These are phyloP conservation scores for Ophiostoma himal-ulmi DNA, from an alignment of 2,329 filamentous ascomycete genomes.

Conservation along the genomic window DNA sequence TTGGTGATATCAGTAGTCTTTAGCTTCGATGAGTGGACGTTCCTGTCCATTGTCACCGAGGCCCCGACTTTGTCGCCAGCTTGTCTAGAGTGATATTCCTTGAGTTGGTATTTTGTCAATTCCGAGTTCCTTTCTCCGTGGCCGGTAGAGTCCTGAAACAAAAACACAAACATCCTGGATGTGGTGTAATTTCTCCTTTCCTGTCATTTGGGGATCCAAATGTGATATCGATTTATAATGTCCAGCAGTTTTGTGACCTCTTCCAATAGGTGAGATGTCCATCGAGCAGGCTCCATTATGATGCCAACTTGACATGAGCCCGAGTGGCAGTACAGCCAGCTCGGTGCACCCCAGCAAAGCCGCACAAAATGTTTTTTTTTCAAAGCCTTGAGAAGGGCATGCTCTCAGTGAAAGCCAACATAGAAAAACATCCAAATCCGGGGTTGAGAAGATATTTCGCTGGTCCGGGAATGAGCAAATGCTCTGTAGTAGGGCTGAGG, in stretches of 20 bases:
- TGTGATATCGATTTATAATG: not conserved
- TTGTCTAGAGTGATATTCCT: not conserved
- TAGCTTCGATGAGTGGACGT: not conserved
- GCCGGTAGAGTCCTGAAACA: not conserved
- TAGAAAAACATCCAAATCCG: not conserved
- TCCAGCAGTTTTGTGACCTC: not conserved
- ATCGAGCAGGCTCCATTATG: not conserved
- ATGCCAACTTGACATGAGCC: constrained; percentile 14
- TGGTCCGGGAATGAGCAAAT: not conserved
- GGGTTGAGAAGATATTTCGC: not conserved
- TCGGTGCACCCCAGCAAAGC: not conserved
- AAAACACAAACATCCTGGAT: not conserved
- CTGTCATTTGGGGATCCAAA: not conserved
- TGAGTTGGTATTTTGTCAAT: not conserved
- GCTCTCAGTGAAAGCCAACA: not conserved
- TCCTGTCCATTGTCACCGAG: not conserved
- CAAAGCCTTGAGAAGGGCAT: not conserved
- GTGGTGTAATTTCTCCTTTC: not conserved
- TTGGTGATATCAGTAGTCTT: not conserved
- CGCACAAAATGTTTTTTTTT: not conserved
- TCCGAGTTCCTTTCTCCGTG: not conserved
- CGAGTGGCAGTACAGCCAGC: not conserved
- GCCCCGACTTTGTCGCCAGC: not conserved
- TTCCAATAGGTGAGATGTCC: not conserved
- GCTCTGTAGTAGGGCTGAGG: not conserved